Evolutionary conservation across 1,284 basidiomycete genomes (phyloP).

Genomic region (Pyrrhoderma noxium): DNA sequence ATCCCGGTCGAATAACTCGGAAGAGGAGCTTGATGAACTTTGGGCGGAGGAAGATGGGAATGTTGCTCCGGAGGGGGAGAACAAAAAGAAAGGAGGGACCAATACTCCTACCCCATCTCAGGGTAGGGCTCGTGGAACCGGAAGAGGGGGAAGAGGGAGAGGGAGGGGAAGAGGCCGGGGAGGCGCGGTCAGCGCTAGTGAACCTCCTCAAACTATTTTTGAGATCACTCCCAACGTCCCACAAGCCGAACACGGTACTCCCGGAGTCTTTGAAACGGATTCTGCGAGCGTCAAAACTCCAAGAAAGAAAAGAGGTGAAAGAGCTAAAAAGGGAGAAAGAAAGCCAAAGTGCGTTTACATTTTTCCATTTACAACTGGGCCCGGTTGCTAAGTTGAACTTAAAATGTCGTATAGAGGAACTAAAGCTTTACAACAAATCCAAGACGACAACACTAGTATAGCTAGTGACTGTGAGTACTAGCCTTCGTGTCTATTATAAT

Average conservation of each 20-base stretch:
- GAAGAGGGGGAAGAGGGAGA: conserved; percentile 13
- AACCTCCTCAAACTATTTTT: conserved; percentile 19
- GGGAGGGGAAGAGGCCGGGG: conserved; percentile 13
- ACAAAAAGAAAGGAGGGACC: conserved; percentile 26
- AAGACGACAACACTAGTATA: conserved; percentile 30
- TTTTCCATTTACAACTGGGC: too few relatives aligned
- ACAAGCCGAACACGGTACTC: conserved; percentile 20
- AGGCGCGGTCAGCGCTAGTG: conserved; percentile 10
- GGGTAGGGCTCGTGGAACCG: conserved; percentile 17
- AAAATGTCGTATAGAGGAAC: background rate
- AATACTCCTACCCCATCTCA: conserved; percentile 20
- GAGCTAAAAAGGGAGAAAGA: conserved; percentile 28
- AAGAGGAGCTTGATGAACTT: conserved; percentile 65
- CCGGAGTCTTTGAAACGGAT: conserved; percentile 23
- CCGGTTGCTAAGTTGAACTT: too few relatives aligned
- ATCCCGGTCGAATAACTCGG: conserved; percentile 42
- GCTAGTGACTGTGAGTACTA: conserved; percentile 39
- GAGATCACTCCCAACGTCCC: conserved; percentile 18
- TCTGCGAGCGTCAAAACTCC: conserved; percentile 22
- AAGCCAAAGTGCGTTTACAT: conserved; percentile 18
- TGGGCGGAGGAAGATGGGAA: conserved; percentile 67
- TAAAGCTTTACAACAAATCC: conserved; percentile 22
- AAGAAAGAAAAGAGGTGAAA: conserved; percentile 25
- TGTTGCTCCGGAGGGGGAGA: conserved; percentile 23
- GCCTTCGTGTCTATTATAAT: too few relatives aligned